phyloP scores from a whole-genome alignment of 148 eudicot genomes.

The Chenopodium berlandieri region DNA sequence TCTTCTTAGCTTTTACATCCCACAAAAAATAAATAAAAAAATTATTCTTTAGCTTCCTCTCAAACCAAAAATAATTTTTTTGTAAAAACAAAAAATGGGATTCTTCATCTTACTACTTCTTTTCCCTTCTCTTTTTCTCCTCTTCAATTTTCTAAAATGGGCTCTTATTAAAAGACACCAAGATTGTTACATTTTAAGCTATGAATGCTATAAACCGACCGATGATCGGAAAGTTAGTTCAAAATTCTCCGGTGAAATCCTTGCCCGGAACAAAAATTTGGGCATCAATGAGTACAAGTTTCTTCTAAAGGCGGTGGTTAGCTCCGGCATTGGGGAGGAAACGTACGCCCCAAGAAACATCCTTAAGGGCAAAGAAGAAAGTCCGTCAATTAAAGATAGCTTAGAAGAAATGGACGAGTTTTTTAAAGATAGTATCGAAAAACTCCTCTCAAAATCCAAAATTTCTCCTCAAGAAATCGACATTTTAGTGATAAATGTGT shows the following conservation, averaged over 20 bases:
- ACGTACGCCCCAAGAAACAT: constrained; percentile 72
- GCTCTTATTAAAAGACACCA: constrained; percentile 31
- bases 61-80: not conserved
- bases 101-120: constrained; percentile 30
- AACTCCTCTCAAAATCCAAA: constrained; percentile 40
- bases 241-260: constrained; percentile 50
- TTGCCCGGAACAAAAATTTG: constrained; percentile 50
- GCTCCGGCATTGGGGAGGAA: constrained; percentile 77
- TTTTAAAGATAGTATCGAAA: constrained; percentile 44
- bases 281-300: constrained; percentile 73
- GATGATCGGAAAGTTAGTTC: constrained; percentile 60
- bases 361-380: constrained; percentile 50
- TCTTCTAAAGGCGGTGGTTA: constrained; percentile 62
- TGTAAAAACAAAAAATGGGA: constrained; percentile 20
- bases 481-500: constrained; percentile 68
- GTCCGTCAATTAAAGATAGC: constrained; percentile 40
- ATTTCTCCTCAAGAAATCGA: constrained; percentile 59
- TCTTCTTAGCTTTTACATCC: not conserved
- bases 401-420: constrained; percentile 72
- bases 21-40: not conserved
- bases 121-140: constrained; percentile 34
- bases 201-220: constrained; percentile 57
- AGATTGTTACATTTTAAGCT: constrained; percentile 61
- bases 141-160: constrained; percentile 32
- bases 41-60: not conserved